phyloP scores from a whole-genome alignment of 2,329 filamentous ascomycete genomes.

The Microcyclosporella mali region DNA sequence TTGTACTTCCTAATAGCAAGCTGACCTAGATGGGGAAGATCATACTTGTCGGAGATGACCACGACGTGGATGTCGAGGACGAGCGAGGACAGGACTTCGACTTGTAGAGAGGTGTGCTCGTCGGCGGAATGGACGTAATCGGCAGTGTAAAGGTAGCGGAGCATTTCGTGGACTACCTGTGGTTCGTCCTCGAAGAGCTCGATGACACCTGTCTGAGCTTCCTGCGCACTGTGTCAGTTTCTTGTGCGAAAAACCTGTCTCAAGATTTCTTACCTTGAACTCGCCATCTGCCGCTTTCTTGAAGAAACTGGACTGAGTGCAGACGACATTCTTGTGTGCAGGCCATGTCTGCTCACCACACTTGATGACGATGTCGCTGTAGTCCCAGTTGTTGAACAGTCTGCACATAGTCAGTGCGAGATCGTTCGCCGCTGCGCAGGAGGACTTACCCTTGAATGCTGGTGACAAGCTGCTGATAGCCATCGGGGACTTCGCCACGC shows the following conservation, averaged over 20 bases:
- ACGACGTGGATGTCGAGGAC: background rate
- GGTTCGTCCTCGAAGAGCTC: slow-evolving; percentile 1
- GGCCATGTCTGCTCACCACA: slow-evolving; percentile 9
- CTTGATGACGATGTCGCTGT: slow-evolving; percentile 15
- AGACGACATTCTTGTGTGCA: slow-evolving; percentile 13
- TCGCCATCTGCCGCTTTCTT: slow-evolving; percentile 6
- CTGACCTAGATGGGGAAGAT: background rate
- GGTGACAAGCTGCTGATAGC: no score
- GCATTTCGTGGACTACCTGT: slow-evolving; percentile 2
- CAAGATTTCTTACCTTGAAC: slow-evolving; percentile 3
- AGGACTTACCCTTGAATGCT: no score
- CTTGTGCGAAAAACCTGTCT: background rate
- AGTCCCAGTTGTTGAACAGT: slow-evolving; percentile 3
- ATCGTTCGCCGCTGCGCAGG: no score
- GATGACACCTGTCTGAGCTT: background rate
- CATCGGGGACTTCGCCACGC: no score
- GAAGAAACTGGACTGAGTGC: slow-evolving; percentile 9
- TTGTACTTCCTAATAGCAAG: background rate
- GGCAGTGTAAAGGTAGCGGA: background rate
- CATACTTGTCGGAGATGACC: slow-evolving; percentile 1
- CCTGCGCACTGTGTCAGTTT: slow-evolving; percentile 6
- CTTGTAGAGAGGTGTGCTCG: no score
- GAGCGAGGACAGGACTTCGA: background rate
- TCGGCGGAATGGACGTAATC: background rate
- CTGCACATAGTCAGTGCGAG: background rate